A percentile compares a stretch with the other conserved stretches of the same genome.
Evolutionary conservation across 2,329 filamentous ascomycete genomes (phyloP).

Genomic region (Kalmusia sp.): DNA sequence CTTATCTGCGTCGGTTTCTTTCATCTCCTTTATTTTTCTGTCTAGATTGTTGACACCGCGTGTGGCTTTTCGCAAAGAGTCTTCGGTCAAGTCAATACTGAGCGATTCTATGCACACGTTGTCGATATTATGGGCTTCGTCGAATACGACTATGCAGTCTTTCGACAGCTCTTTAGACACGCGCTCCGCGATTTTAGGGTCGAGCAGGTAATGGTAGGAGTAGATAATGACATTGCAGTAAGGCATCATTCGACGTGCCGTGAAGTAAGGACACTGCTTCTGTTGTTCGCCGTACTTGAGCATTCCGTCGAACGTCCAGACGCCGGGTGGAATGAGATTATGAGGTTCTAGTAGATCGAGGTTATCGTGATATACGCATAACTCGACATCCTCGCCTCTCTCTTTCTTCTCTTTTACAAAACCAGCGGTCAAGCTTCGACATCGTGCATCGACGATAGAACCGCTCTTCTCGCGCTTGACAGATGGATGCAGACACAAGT

Average conservation of each 20-base stretch:
- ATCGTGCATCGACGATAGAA: slow-evolving; percentile 90
- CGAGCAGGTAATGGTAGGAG: slow-evolving; percentile 96
- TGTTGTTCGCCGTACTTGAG: slow-evolving; percentile 90
- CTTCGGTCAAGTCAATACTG: slow-evolving; percentile 95
- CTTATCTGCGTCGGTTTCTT: slow-evolving; percentile 92
- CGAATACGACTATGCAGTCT: slow-evolving; percentile 98
- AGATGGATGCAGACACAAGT: slow-evolving; percentile 92
- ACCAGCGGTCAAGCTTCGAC: slow-evolving; percentile 91
- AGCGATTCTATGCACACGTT: slow-evolving; percentile 98
- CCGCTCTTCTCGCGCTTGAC: slow-evolving; percentile 98
- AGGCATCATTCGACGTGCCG: slow-evolving; percentile 96
- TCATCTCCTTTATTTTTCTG: slow-evolving; percentile 90
- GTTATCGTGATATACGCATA: slow-evolving; percentile 98
- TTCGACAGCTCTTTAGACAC: slow-evolving; percentile 96
- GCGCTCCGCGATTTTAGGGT: slow-evolving; percentile 95
- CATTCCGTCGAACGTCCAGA: slow-evolving; percentile 93
- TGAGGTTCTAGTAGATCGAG: slow-evolving; percentile 93
- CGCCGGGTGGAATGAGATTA: slow-evolving; percentile 90
- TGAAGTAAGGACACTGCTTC: slow-evolving; percentile 98
- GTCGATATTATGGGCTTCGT: slow-evolving; percentile 99
- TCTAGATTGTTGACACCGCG: slow-evolving; percentile 91
- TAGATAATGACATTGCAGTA: slow-evolving; percentile 99
- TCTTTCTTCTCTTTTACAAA: slow-evolving; percentile 99
- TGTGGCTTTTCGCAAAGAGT: slow-evolving; percentile 88
- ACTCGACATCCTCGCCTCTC: slow-evolving; percentile 88